These are phyloP conservation scores for Chamaecrista fasciculata DNA, from an alignment of 306 rosid species.

Conservation along the genomic window DNA sequence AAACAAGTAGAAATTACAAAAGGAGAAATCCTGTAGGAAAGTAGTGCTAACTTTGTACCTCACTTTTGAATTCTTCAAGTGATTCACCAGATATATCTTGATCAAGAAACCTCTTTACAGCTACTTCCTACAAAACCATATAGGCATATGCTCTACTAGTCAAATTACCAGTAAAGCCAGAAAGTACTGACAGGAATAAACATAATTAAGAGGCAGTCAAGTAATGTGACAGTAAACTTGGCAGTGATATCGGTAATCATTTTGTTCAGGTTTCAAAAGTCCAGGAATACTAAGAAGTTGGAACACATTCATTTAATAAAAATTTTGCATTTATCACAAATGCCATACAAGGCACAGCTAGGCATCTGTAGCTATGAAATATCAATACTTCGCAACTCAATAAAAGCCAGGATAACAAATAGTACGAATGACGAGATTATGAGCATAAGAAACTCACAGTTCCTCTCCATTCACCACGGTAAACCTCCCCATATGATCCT, in stretches of 20 bases:
- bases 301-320: constrained; percentile 1
- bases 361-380: constrained; percentile 13
- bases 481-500: constrained; percentile 99
- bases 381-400: not conserved
- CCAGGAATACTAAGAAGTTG: constrained; percentile 12
- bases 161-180: not conserved
- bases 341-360: not conserved
- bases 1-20: constrained; percentile 1
- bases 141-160: constrained; percentile 14
- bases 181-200: not conserved
- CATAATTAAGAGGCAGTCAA: not conserved
- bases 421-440: constrained; percentile 10
- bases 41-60: constrained; percentile 48
- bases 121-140: constrained; percentile 73
- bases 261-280: not conserved
- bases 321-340: not conserved
- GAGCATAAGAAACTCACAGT: constrained; percentile 70
- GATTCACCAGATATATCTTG: constrained; percentile 86
- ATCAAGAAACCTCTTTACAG: constrained; percentile 88
- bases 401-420: constrained; percentile 18
- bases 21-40: not conserved
- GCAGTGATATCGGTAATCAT: not conserved
- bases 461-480: constrained; percentile 94
- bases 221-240: not conserved
- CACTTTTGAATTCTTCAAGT: constrained; percentile 91